Conservation (phyloP, 139 green algal genomes). For the Diplosphaera chodatii region DNA sequence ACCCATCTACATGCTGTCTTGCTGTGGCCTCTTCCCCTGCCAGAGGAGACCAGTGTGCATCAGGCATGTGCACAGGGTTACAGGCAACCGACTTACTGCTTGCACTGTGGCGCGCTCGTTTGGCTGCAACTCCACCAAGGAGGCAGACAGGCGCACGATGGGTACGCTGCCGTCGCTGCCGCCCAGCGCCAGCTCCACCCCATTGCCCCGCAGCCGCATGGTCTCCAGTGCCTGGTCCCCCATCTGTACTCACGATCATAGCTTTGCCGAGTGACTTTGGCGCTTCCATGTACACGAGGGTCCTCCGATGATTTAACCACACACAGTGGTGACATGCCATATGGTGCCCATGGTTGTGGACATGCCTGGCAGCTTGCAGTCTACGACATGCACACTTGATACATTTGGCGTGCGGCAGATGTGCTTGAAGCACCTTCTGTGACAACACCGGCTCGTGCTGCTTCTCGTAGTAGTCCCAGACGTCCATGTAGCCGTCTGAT, state of each 20-base stretch:
- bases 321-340: too few relatives aligned
- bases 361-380: too few relatives aligned
- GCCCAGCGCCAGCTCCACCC: conserved; percentile 58
- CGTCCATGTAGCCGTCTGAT: conserved; percentile 72
- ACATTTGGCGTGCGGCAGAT: too few relatives aligned
- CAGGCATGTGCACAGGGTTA: neutral
- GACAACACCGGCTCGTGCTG: conserved; percentile 76
- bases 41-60: too few relatives aligned
- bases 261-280: too few relatives aligned
- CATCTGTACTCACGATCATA: too few relatives aligned
- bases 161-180: conserved; percentile 57
- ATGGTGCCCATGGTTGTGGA: too few relatives aligned
- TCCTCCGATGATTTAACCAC: too few relatives aligned
- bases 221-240: conserved; percentile 52
- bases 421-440: conserved; percentile 51
- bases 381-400: too few relatives aligned
- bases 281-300: too few relatives aligned
- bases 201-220: conserved; percentile 58
- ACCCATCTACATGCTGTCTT: too few relatives aligned
- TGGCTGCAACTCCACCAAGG: conserved; percentile 63
- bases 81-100: conserved; percentile 21
- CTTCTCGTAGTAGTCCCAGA: conserved; percentile 92
- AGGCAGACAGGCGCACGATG: conserved; percentile 68
- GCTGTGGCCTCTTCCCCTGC: too few relatives aligned
- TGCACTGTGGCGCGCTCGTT: conserved; percentile 76